Evolutionary conservation across 169 alveolate genomes (phyloP).

Genomic region (Ichthyophthirius multifiliis): DNA sequence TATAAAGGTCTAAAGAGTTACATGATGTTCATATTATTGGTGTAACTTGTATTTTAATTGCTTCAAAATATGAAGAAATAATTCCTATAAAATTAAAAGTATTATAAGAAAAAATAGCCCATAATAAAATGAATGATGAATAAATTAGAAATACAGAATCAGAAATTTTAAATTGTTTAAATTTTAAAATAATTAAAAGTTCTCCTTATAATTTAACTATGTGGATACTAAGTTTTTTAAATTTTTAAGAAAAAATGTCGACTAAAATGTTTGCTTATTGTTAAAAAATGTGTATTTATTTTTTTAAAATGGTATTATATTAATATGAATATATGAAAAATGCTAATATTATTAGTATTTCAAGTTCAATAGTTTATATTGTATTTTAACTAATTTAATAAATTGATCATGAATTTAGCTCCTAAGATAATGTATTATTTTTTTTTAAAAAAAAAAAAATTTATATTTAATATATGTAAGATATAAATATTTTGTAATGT

Average conservation of each 20-base stretch:
- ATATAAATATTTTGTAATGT: slow-evolving; percentile 36
- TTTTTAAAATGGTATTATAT: slow-evolving; percentile 59
- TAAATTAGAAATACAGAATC: slow-evolving; percentile 58
- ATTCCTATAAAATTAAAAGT: slow-evolving; percentile 67
- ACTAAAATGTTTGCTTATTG: background rate
- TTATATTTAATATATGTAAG: background rate
- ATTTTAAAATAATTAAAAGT: slow-evolving; percentile 48
- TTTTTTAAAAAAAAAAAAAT: background rate
- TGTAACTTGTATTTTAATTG: slow-evolving; percentile 52
- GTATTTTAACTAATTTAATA: slow-evolving; percentile 40
- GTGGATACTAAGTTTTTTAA: background rate
- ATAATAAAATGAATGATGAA: slow-evolving; percentile 59
- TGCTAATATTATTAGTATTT: slow-evolving; percentile 42
- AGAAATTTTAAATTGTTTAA: slow-evolving; percentile 54
- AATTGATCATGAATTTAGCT: slow-evolving; percentile 47
- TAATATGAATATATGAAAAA: slow-evolving; percentile 51
- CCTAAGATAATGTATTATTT: slow-evolving; percentile 12
- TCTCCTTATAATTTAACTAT: slow-evolving; percentile 49
- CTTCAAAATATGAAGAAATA: slow-evolving; percentile 84
- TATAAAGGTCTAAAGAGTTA: background rate
- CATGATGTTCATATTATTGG: background rate
- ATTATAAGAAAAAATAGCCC: slow-evolving; percentile 74
- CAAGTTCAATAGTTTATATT: slow-evolving; percentile 55
- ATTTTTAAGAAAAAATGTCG: background rate
- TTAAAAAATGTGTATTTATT: slow-evolving; percentile 49